A percentile compares a stretch with the other conserved stretches of the same genome.
Evolutionary conservation across 257 asterid species (phyloP).

Genomic region (Salvia miltiorrhiza): DNA sequence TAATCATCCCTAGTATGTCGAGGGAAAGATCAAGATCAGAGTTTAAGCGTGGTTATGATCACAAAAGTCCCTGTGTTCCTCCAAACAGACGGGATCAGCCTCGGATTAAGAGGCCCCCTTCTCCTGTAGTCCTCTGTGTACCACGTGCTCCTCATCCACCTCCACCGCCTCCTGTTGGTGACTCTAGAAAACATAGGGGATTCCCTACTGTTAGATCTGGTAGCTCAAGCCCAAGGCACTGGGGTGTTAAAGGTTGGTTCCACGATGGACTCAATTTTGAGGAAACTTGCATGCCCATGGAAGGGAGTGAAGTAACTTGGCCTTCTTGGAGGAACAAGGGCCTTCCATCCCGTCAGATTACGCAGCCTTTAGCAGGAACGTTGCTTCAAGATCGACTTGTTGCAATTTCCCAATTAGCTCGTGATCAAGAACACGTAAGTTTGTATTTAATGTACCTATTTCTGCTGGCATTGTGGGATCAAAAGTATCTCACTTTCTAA

Average conservation of each 20-base stretch:
- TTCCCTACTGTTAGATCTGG: conserved; percentile 97
- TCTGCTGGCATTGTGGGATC: conserved; percentile 8
- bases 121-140: conserved; percentile 97
- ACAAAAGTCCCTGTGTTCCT: conserved; percentile 92
- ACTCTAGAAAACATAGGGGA: conserved; percentile 88
- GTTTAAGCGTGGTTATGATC: conserved; percentile 75
- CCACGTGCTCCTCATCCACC: conserved; percentile 98
- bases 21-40: conserved; percentile 91
- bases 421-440: conserved; percentile 93
- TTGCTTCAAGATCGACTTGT: conserved; percentile 92
- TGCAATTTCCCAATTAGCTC: conserved; percentile 92
- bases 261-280: conserved; percentile 87
- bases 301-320: conserved; percentile 94
- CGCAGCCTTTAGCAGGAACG: conserved; percentile 90
- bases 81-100: conserved; percentile 88
- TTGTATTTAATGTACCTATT: conserved; percentile 15
- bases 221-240: conserved; percentile 99
- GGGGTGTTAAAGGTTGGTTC: conserved; percentile 99
- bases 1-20: conserved; percentile 87
- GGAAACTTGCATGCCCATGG: conserved; percentile 79
- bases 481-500: conserved; percentile 17
- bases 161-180: conserved; percentile 94
- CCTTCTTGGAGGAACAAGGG: conserved; percentile 96
- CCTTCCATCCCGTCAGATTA: conserved; percentile 72
- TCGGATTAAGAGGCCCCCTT: conserved; percentile 94